Evolutionary conservation across 78 protist species (phyloP), one percentile per base, ranked within the genome.

Genomic region (Andalucia godoyi): DNA sequence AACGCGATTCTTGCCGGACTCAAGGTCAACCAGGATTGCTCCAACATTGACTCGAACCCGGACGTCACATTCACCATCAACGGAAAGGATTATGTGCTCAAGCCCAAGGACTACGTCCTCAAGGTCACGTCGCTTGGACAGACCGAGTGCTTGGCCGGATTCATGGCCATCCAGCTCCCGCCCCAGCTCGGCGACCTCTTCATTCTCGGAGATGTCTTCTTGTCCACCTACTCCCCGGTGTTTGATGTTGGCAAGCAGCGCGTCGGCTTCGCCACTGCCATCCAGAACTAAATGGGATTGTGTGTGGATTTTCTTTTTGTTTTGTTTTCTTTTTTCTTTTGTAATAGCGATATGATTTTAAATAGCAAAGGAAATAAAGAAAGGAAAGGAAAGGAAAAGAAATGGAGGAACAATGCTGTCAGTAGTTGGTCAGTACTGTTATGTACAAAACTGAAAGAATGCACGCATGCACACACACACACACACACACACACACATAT

Each of bases 121-220:
- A 10, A 91, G 53, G 67, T 86, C 46, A 29, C 68, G 9, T 40
- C 72, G 57, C 21, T 5, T 10, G 82, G 80, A n/a, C 21, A 70
- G 65, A 32, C 53, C 18, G 65, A 80, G 75, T 95, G 98, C 82
- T 10, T 93, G 42, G 4, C 57, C 42, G 98, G 98, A 51, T 79
- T 95, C 81, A 45, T 76, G 64, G 96, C 92, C 51, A 40, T 91
- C 21, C 60, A 71, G 36, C 52, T 81, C 36, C 79, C 88, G 33
- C 71, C 80, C 29, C 57, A 64, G 21, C 67, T 55, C 36, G 82
- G 80, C 21, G 79, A 74, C 37, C 68, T 91, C 55, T 88, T 75
- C 83, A 95, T 95, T 39, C 67, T 95, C 0, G 98, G 98, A 30
- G 98, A 95, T 59, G 93, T 95, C 43, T 95, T 95, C 86, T 70